These are phyloP conservation scores for Fusarium buxicola DNA, from an alignment of 2,329 filamentous ascomycete species.

Conservation along the genomic window DNA sequence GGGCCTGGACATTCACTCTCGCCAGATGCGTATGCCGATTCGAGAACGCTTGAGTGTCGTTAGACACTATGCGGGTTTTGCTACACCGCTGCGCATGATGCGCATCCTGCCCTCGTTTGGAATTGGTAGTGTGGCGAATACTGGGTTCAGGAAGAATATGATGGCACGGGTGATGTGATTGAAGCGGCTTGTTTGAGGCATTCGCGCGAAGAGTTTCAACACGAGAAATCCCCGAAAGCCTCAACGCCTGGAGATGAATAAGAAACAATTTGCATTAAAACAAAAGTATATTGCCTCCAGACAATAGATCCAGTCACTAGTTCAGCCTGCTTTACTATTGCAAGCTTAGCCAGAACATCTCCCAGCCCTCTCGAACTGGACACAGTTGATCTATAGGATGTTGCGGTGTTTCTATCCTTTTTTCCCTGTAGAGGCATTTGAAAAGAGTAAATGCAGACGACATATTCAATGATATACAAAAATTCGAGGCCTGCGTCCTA, in stretches of 20 bases:
- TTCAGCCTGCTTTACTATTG: background rate
- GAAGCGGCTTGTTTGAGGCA: conserved; percentile 3
- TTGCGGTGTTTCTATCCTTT: too few relatives aligned
- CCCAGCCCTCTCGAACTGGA: background rate
- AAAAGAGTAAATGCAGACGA: too few relatives aligned
- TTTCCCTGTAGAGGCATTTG: too few relatives aligned
- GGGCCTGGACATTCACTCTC: conserved; percentile 38
- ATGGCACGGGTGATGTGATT: conserved; percentile 28
- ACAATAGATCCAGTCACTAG: background rate
- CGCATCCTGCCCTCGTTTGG: conserved; percentile 39
- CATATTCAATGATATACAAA: too few relatives aligned
- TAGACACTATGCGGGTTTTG: conserved; percentile 27
- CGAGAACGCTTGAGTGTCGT: conserved; percentile 32
- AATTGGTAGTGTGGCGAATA: conserved; percentile 42
- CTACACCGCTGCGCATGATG: conserved; percentile 42
- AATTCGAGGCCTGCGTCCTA: too few relatives aligned
- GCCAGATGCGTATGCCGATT: conserved; percentile 30
- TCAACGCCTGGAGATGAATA: conserved; percentile 26
- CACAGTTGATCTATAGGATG: too few relatives aligned
- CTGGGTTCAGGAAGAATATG: conserved; percentile 38
- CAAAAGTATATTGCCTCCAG: background rate
- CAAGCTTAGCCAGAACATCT: too few relatives aligned
- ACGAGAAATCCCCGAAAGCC: conserved; percentile 26
- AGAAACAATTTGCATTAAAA: background rate
- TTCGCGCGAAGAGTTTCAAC: conserved; percentile 23